phyloP scores from a whole-genome alignment of 768 basidiomycete genomes.

The Rhizopogon vesiculosus region DNA sequence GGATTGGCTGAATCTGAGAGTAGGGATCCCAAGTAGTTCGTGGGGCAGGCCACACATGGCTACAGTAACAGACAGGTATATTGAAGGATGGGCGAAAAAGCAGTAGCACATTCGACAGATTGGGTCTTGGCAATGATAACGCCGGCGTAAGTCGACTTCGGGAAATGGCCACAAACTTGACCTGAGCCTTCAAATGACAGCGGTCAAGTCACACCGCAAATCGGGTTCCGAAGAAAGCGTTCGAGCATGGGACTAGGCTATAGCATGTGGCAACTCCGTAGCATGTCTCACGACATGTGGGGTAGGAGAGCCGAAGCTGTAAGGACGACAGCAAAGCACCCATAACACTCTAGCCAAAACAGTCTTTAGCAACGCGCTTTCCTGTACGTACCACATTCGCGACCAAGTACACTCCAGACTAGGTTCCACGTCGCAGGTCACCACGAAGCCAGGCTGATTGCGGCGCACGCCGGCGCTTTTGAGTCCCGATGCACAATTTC shows the following conservation, averaged over 20 bases:
- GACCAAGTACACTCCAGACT: constrained; percentile 14
- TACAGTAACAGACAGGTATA: constrained; percentile 13
- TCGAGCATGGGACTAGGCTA: constrained; percentile 24
- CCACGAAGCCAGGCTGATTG: constrained; percentile 48
- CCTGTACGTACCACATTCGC: constrained; percentile 32
- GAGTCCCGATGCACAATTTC: constrained; percentile 32
- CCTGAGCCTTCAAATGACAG: constrained; percentile 3
- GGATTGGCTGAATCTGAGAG: constrained; percentile 2
- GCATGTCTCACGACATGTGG: constrained; percentile 7
- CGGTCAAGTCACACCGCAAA: background rate
- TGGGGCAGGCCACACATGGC: background rate
- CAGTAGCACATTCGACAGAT: constrained; percentile 10
- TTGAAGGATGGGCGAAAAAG: constrained; percentile 19
- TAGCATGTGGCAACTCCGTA: constrained; percentile 25
- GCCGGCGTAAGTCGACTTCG: background rate
- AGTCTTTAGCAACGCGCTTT: constrained; percentile 20
- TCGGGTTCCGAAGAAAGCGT: background rate
- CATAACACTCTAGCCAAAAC: constrained; percentile 8
- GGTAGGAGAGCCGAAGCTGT: constrained; percentile 17
- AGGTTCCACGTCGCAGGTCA: constrained; percentile 21
- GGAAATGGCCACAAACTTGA: background rate
- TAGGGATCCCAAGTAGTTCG: background rate
- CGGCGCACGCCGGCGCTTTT: constrained; percentile 49
- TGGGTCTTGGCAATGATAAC: constrained; percentile 29
- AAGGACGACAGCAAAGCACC: constrained; percentile 11